Evolutionary conservation across 164 flowering plant species (phyloP), one percentile per base, ranked within the genome.

Genomic region (Macadamia tetraphylla): DNA sequence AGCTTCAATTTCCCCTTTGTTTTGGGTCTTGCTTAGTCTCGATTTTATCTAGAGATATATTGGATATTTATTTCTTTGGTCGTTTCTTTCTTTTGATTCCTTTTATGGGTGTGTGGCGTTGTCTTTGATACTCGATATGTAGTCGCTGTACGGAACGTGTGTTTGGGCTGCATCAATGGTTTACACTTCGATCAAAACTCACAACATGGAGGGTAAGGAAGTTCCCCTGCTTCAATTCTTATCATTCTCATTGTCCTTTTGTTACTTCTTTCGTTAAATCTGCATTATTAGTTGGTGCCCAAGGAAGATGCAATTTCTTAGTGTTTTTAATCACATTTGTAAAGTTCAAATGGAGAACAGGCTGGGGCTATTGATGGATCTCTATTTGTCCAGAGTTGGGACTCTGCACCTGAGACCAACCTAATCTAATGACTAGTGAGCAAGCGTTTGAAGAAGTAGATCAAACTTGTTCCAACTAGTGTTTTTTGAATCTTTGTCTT

Each of bases 121-220:
- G 48, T 70, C 32, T 63, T 65, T 68, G 29, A 18, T 58, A n/a
- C 40, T 66, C 71, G 70, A 71, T 73, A 44, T 80, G 78, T 83
- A 94, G 99, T 63, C 88, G 88, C 43, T 84, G 86, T 62, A 77
- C 83, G 18, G 93, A 90, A 77, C 94, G 97, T 8, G 75, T 84
- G 17, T 92, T 92, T 81, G 97, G 97, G 63, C 74, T 76, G 62
- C 77, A 77, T 23, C 97, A 94, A 67, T 94, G 99, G 99, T 67
- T 76, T 73, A 11, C 76, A 60, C 91, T 92, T 71, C 74, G 87
- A 69, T 67, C 86, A 63, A 90, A 86, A 79, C 85, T 94, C 18
- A 82, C 82, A 42, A 72, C 84, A 52, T 94, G 95, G 99, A 89
- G 85, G 94, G 99, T 92, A 88, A 79, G 66, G 29, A 59, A 58